Base-by-base conservation (phyloP, 768 basidiomycete genomes). In the Rhodotorula toruloides region DNA sequence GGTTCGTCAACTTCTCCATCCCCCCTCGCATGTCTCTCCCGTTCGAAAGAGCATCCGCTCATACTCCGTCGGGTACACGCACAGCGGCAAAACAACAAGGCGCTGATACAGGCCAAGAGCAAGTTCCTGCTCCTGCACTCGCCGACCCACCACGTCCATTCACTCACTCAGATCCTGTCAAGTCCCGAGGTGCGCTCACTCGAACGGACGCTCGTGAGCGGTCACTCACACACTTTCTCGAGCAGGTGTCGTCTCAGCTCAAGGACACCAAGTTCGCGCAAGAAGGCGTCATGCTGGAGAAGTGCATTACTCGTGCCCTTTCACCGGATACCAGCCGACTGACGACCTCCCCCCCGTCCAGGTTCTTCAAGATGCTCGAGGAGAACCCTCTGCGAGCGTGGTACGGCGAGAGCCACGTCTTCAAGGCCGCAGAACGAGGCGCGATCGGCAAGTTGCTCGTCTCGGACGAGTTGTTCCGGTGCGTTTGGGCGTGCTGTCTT, bases 331-430 rank as follows among this genome's bases (percentile, higher is more conserved):
- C 36, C 72, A 40, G 37, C 49, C 49, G 37, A n/a, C 4, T 37
- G n/a, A n/a, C n/a, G n/a, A n/a, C n/a, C n/a, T 16, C 37, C 61
- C 36, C 62, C 53, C 21, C 9, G 25, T 17, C 4, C 71, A 97
- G 93, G 72, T 99, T 99, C 80, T 92, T 92, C 80, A 99, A 97
- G 78, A 98, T 93, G 91, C 84, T 98, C 36, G 91, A 88, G 0
- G 83, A 83, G 2, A 93, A 99, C 73, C 93, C 97, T 77, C 86
- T 93, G 81, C 83, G 96, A 60, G 96, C 96, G 9, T 99, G 96
- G 96, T 99, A 99, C 77, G 96, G 94, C 3, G 90, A 93, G 19
- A 87, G 90, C 54, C 96, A 99, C 77, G 96, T 99, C 61, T 81
- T 83, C 55, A 82, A 96, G 29, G 96, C 96, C 7, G 87, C 90